Evolutionary conservation across 1,284 basidiomycete species (phyloP).

Genomic region (Athelia psychrophila): DNA sequence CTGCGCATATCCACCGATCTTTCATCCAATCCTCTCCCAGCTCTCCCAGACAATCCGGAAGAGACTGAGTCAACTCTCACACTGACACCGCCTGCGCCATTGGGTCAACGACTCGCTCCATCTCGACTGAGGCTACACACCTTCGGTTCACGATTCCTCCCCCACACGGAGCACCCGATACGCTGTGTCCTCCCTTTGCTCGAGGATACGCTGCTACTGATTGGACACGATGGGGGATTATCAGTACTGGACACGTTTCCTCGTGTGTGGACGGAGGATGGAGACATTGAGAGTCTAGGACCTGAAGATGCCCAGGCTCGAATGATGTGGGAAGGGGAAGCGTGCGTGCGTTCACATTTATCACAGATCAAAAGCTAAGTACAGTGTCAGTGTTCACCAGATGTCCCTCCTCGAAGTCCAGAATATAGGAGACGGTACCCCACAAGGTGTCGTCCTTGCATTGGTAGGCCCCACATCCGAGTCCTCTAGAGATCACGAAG

Average conservation of each 20-base stretch:
- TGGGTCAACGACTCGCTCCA: slow-evolving; percentile 43
- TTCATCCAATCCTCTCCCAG: slow-evolving; percentile 7
- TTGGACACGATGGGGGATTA: slow-evolving; percentile 74
- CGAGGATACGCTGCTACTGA: slow-evolving; percentile 59
- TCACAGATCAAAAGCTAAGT: not conserved
- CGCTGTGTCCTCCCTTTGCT: slow-evolving; percentile 68
- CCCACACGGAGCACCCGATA: slow-evolving; percentile 72
- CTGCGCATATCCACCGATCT: slow-evolving; percentile 21
- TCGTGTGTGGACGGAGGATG: slow-evolving; percentile 52
- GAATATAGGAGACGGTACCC: slow-evolving; percentile 52
- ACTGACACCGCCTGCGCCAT: slow-evolving; percentile 1
- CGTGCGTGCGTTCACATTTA: slow-evolving; percentile 38
- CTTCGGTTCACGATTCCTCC: slow-evolving; percentile 80
- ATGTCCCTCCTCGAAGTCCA: slow-evolving; percentile 72
- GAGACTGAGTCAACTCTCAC: slow-evolving; percentile 15
- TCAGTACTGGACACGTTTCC: slow-evolving; percentile 79
- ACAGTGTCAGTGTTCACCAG: slow-evolving; percentile 58
- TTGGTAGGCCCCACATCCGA: slow-evolving; percentile 64
- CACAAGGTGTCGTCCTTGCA: slow-evolving; percentile 71
- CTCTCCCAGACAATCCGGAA: slow-evolving; percentile 4
- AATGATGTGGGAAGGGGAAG: slow-evolving; percentile 73
- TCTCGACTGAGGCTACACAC: slow-evolving; percentile 65
- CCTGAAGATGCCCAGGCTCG: slow-evolving; percentile 66
- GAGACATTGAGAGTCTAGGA: slow-evolving; percentile 48
- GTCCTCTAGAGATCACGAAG: slow-evolving; percentile 46